Evolutionary conservation across 176 grass and related monocot species (phyloP), one percentile per base, ranked within the genome.

Genomic region (Bonia amplexicaulis): DNA sequence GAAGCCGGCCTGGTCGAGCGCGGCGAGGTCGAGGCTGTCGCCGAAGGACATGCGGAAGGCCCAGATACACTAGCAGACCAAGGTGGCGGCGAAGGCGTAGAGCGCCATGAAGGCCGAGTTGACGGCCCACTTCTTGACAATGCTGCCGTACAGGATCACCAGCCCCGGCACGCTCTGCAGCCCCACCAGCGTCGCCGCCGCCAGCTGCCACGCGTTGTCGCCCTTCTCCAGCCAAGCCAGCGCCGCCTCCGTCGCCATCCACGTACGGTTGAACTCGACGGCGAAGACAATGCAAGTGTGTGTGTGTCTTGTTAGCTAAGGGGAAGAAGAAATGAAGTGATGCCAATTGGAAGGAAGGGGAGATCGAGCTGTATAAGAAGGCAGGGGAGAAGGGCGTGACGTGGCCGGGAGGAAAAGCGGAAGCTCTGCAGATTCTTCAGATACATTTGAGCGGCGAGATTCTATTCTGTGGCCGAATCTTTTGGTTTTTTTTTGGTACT

Each of bases 101-200:
- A 97, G 86, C 73, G 95, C 95, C 95, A 97, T 97, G 95, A 97
- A 97, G 44, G 95, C 95, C 4, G 90, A 94, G 84, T 97, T 97
- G 14, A 97, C 89, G 3, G 95, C 92, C 95, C 95, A 97, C 74
- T 97, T 97, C 90, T 97, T 97, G 40, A 97, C 95, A 17, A 97
- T 83, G 84, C 95, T 90, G 71, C 95, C 95, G 75, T 97, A 97
- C 1, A 97, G 90, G 2, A 97, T 88, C n/a, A 97, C 92, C 17
- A 97, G 44, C 81, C 88, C 92, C 65, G 89, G 88, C 58, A 94
- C 80, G 68, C 80, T 89, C 84, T 97, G 90, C 53, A 97, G 49
- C 15, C 92, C 95, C 26, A 97, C 95, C n/a, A 94, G 80, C 69
- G 92, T 87, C 71, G 90, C 86, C 61, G 95, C 95, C 49, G 57